phyloP scores from a whole-genome alignment of 1,139 yeast genomes.

The Candida neerlandica region DNA sequence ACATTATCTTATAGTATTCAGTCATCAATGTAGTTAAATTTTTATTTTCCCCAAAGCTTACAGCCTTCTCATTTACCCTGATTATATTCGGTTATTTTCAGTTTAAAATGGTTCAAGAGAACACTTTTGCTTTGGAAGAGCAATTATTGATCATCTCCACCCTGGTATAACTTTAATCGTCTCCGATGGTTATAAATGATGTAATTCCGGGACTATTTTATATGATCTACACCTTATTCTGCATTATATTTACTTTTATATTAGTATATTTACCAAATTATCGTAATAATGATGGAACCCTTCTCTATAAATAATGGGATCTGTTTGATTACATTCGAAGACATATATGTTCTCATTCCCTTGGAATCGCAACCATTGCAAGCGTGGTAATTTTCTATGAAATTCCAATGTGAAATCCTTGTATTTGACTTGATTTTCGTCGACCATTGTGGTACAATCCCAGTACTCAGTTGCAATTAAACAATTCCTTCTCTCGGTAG shows the following conservation, averaged over 20 bases:
- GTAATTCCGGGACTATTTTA: slow-evolving; percentile 43
- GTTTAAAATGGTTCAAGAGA: slow-evolving; percentile 53
- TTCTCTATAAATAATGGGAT: slow-evolving; percentile 14
- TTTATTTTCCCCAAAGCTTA: slow-evolving; percentile 35
- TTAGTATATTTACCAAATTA: slow-evolving; percentile 12
- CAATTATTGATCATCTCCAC: slow-evolving; percentile 50
- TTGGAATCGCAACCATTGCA: slow-evolving; percentile 15
- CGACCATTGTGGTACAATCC: slow-evolving; percentile 9
- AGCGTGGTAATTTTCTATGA: slow-evolving; percentile 11
- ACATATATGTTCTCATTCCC: slow-evolving; percentile 11
- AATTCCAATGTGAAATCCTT: slow-evolving; percentile 15
- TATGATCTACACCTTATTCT: slow-evolving; percentile 36
- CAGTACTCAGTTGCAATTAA: slow-evolving; percentile 15
- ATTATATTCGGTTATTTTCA: slow-evolving; percentile 54
- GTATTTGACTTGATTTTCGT: slow-evolving; percentile 13
- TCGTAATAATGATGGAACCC: slow-evolving; percentile 16
- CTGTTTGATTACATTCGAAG: slow-evolving; percentile 12
- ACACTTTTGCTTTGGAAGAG: slow-evolving; percentile 52
- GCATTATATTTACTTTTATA: slow-evolving; percentile 5
- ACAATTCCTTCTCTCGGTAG: slow-evolving; percentile 12
- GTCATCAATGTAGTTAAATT: neutral
- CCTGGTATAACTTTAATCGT: slow-evolving; percentile 33
- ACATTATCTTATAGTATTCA: neutral
- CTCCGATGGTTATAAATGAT: slow-evolving; percentile 17
- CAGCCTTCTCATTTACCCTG: slow-evolving; percentile 57